These are phyloP conservation scores for Metschnikowia shivogae DNA, from an alignment of 805 yeast genomes.

Conservation along the genomic window DNA sequence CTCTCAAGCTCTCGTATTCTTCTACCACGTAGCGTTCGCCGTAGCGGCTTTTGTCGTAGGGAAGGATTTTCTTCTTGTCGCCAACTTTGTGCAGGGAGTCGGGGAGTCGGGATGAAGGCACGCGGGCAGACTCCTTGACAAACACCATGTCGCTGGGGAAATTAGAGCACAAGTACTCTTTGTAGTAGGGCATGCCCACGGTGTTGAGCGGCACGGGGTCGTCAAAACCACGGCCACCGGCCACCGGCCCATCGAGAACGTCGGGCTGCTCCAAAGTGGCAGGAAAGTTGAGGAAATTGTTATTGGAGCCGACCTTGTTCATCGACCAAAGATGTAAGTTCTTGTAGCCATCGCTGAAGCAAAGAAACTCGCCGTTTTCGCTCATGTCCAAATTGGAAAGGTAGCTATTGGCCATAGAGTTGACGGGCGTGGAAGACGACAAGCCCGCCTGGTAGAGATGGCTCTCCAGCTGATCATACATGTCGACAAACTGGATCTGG, in stretches of 20 bases:
- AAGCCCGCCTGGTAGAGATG: constrained; percentile 65
- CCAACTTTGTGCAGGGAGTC: constrained; percentile 16
- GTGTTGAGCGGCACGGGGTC: constrained; percentile 55
- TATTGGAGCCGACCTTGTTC: constrained; percentile 22
- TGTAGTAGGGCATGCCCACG: constrained; percentile 85
- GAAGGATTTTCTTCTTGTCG: constrained; percentile 10
- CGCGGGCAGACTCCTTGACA: constrained; percentile 54
- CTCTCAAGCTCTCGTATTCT: constrained; percentile 38
- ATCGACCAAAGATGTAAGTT: constrained; percentile 66
- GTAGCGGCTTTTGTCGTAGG: constrained; percentile 53
- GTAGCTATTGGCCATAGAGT: constrained; percentile 18
- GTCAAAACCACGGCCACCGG: constrained; percentile 31
- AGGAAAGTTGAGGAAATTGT: constrained; percentile 37
- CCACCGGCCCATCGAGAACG: constrained; percentile 22
- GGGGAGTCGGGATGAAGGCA: constrained; percentile 52
- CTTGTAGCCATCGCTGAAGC: constrained; percentile 62
- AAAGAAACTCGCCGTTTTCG: constrained; percentile 71
- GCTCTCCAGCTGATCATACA: constrained; percentile 69
- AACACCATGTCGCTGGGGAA: constrained; percentile 69
- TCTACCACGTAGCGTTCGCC: constrained; percentile 51
- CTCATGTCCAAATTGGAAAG: constrained; percentile 53
- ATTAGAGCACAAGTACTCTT: constrained; percentile 69
- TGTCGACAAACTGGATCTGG: constrained; percentile 80
- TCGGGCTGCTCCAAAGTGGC: constrained; percentile 52
- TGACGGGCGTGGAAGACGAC: constrained; percentile 6